Base-by-base conservation (phyloP, 2,329 filamentous ascomycete species). In the Aspergillus terreus region DNA sequence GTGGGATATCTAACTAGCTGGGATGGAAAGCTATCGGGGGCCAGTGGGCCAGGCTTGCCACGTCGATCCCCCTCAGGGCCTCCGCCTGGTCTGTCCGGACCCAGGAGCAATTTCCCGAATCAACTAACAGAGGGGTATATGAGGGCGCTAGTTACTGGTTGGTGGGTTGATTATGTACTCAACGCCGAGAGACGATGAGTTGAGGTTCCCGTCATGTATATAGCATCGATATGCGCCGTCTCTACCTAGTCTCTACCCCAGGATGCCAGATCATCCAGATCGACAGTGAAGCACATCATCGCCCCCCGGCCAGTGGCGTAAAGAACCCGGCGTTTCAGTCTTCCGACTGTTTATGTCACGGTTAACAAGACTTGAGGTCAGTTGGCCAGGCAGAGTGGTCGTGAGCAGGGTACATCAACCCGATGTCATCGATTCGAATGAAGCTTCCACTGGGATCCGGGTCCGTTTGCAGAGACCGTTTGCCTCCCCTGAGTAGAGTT, bases 211-310 rank as follows among this genome's bases (percentile, higher is more conserved):
- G 12, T 35, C 46, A 51, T 49, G 45, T 30, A 30, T 7, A 23
- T 23, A 6, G 23, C 23, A 32, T 19, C n/a, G 44, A 30, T 46
- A 33, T 33, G 30, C 10, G 15, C 17, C 21, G 32, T 36, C 19
- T 35, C 15, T 46, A 33, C 12, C 25, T 23, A 40, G 46, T 43
- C 35, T 45, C 35, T 45, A 15, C 44, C 44, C 33, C 15, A 50
- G 36, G 27, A 9, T 30, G 10, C 27, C 3, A 6, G 23, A 23
- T 23, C 27, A 30, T 11, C 7, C 10, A 30, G 27, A 30, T 30
- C 27, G 27, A 30, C 27, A 30, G 27, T 46, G 46, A 48, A 51
- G 49, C 47, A 53, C 56, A 56, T 53, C 50, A 58, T 57, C 44
- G 40, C 46, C 45, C 35, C 35, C 27, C 51, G 33, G 43, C 35